Percentiles rank a stretch among this genome's conserved stretches.
phyloP scores from a whole-genome alignment of 2,329 filamentous ascomycete genomes.

The Pseudofabraea citricarpa region DNA sequence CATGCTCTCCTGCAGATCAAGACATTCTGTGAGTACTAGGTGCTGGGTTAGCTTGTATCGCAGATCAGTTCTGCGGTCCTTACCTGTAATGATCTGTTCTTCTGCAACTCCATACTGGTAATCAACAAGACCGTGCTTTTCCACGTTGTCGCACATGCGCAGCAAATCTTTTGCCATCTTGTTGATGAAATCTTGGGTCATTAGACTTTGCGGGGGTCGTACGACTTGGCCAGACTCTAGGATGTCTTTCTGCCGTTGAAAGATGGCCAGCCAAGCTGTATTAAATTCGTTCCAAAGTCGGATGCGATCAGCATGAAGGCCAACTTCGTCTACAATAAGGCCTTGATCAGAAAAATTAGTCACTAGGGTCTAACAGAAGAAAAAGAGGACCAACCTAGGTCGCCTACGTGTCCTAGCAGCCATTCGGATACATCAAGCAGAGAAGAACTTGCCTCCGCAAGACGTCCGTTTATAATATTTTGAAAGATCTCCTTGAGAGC shows the following conservation, averaged over 20 bases:
- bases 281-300: conserved; percentile 95
- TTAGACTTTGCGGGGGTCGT: conserved; percentile 48
- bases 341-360: conserved; percentile 50
- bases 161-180: conserved; percentile 80
- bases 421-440: conserved; percentile 61
- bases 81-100: conserved; percentile 82
- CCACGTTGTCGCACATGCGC: conserved; percentile 77
- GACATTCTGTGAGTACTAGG: conserved; percentile 46
- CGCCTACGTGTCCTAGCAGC: conserved; percentile 59
- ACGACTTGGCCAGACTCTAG: conserved; percentile 34
- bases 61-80: conserved; percentile 31
- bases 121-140: conserved; percentile 90
- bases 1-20: conserved; percentile 44
- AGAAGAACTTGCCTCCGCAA: conserved; percentile 53
- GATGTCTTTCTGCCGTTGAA: conserved; percentile 80
- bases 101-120: conserved; percentile 98
- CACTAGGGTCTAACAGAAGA: conserved; percentile 20
- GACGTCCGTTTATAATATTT: conserved; percentile 52
- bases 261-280: conserved; percentile 78
- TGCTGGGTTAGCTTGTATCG: not conserved
- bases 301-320: conserved; percentile 69
- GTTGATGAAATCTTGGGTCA: conserved; percentile 65
- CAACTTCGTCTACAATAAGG: conserved; percentile 77
- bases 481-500: conserved; percentile 60
- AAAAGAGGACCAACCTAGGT: conserved; percentile 52